These are phyloP conservation scores for Phytophthora cactorum DNA, from an alignment of 352 stramenopile genomes.

Conservation along the genomic window DNA sequence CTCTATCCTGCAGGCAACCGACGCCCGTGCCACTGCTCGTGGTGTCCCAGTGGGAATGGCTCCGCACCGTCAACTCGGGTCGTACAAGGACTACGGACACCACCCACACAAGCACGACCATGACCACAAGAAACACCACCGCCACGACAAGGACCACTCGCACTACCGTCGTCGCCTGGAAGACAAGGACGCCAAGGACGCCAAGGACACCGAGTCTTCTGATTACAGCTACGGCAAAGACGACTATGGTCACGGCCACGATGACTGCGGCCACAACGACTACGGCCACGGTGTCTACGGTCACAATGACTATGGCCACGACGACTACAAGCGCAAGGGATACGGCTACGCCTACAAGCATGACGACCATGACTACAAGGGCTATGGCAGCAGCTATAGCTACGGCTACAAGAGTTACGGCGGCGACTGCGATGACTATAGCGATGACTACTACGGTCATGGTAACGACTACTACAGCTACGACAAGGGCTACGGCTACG, in stretches of 20 bases:
- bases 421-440: background rate
- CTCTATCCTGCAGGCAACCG: conserved; percentile 9
- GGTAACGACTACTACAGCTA: background rate
- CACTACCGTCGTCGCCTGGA: too few species aligned
- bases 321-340: background rate
- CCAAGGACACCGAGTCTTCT: conserved; percentile 21
- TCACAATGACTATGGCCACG: background rate
- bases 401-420: background rate
- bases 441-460: background rate
- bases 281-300: background rate
- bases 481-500: conserved; percentile 1
- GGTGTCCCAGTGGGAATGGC: background rate
- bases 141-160: too few species aligned
- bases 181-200: conserved; percentile 2
- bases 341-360: background rate
- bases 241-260: background rate
- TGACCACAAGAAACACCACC: too few species aligned
- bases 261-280: background rate
- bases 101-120: too few species aligned
- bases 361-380: conserved; percentile 2
- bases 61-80: conserved; percentile 15
- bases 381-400: background rate
- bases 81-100: conserved; percentile 11
- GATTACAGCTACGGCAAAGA: conserved; percentile 22
- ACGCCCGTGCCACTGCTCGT: conserved; percentile 6